Base-by-base conservation (phyloP, 2,329 filamentous ascomycete genomes). In the Arthrobotrys megalospora region DNA sequence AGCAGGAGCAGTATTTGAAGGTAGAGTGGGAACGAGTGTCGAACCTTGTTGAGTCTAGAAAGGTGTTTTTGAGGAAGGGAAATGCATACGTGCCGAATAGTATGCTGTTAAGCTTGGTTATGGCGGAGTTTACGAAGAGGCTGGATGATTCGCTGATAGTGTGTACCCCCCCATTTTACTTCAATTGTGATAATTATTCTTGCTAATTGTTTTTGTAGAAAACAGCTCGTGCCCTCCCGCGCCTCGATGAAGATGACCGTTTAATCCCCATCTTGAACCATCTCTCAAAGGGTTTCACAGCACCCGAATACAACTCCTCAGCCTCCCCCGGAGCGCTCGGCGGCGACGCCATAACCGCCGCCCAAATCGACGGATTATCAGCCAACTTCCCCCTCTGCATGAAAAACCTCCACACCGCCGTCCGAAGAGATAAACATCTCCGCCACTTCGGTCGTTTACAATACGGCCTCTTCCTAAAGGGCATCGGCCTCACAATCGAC, bases 381-480 rank as follows among this genome's bases (percentile, higher is more conserved):
- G 87, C 91, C 72, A 91, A 95, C 84, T 97, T 97, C 86, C 94
- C 94, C 0, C 89, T 96, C 6, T 98, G 96, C 86, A 98, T 98
- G 95, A 91, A 92, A 76, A 92, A 96, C 83, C 87, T 99, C 24
- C 96, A 99, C 84, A 91, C 90, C 68, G 92, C 92, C 2, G 87
- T 99, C 36, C 92, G 94, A 69, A 92, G 94, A 77, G 95, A 97
- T 83, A 91, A 91, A 11, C 94, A 99, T 83, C 87, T 99, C 80
- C 97, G 97, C 85, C 94, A 99, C 85, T 97, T 88, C 82, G 94
- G 94, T 12, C 92, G 96, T 80, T 87, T 98, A 8, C 96, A 99
- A 85, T 99, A 98, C 86, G 93, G 93, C 0, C 89, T 99, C 3
- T 99, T 99, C 88, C 88, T 99, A 75, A 99, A 99, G 85, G 96